These are phyloP conservation scores for Ophiostoma pallidulum DNA, from an alignment of 2,329 filamentous ascomycete species.

Conservation along the genomic window DNA sequence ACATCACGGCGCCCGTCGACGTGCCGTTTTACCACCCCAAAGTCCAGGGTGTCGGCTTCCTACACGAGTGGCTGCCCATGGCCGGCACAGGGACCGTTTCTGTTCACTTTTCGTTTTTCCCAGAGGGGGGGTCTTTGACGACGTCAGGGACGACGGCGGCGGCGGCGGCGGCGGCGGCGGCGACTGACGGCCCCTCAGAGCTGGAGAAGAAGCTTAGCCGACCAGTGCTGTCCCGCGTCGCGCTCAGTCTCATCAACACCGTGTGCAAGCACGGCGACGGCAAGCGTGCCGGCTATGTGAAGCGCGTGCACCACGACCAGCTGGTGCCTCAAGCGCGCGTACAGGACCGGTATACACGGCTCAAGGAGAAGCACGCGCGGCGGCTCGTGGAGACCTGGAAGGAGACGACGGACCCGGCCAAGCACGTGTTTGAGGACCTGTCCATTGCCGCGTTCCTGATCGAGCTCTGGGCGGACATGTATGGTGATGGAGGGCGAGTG, in stretches of 20 bases:
- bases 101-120: slow-evolving; percentile 40
- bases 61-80: slow-evolving; percentile 52
- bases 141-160: too few relatives aligned
- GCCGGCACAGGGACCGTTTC: slow-evolving; percentile 41
- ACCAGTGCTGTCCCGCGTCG: slow-evolving; percentile 49
- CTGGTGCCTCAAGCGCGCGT: slow-evolving; percentile 67
- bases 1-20: slow-evolving; percentile 49
- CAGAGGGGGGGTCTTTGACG: too few relatives aligned
- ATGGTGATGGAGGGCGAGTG: slow-evolving; percentile 29
- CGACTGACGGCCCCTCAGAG: background rate
- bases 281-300: slow-evolving; percentile 57
- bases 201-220: slow-evolving; percentile 28
- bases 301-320: slow-evolving; percentile 74
- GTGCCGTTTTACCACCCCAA: slow-evolving; percentile 85
- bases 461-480: slow-evolving; percentile 84
- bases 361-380: slow-evolving; percentile 73
- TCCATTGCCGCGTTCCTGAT: slow-evolving; percentile 86
- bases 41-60: slow-evolving; percentile 63
- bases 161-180: too few relatives aligned
- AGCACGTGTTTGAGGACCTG: slow-evolving; percentile 93
- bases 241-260: slow-evolving; percentile 56
- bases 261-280: slow-evolving; percentile 68
- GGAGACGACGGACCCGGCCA: slow-evolving; percentile 76
- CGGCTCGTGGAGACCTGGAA: slow-evolving; percentile 66
- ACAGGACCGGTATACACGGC: slow-evolving; percentile 69